Percentiles rank a stretch among this genome's conserved stretches.
Evolutionary conservation across 768 basidiomycete species (phyloP).

Genomic region (Favolaschia claudopus): DNA sequence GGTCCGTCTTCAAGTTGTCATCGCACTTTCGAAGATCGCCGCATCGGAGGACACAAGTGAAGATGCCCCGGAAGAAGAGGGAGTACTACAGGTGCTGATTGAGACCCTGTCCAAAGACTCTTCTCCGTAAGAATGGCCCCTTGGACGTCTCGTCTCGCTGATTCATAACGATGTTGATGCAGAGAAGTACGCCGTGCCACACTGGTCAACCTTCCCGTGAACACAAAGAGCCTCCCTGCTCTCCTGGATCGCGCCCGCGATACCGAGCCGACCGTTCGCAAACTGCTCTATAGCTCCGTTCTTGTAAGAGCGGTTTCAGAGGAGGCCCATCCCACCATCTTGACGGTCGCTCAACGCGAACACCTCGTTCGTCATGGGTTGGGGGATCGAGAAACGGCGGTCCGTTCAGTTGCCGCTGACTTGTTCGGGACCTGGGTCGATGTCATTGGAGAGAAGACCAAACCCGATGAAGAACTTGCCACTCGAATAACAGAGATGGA

Average conservation of each 20-base stretch:
- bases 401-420: conserved; percentile 74
- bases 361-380: conserved; percentile 82
- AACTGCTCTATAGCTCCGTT: conserved; percentile 70
- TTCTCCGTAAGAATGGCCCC: conserved; percentile 64
- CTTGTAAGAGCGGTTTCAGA: conserved; percentile 53
- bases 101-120: conserved; percentile 76
- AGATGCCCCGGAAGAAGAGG: conserved; percentile 54
- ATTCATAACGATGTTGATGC: background rate
- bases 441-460: conserved; percentile 47
- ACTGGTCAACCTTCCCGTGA: conserved; percentile 73
- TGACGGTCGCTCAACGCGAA: conserved; percentile 79
- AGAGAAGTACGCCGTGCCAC: conserved; percentile 90
- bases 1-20: conserved; percentile 81
- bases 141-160: background rate
- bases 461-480: conserved; percentile 42
- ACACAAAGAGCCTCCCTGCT: conserved; percentile 59
- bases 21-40: conserved; percentile 80
- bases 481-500: conserved; percentile 28
- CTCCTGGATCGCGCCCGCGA: conserved; percentile 85
- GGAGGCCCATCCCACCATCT: conserved; percentile 65
- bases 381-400: conserved; percentile 81
- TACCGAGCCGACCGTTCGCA: conserved; percentile 76
- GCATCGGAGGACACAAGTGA: conserved; percentile 72
- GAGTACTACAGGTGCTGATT: conserved; percentile 66
- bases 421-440: conserved; percentile 84